Evolutionary conservation across 257 asterid species (phyloP), one percentile per base, ranked within the genome.

Genomic region (Fraxinus anomala): DNA sequence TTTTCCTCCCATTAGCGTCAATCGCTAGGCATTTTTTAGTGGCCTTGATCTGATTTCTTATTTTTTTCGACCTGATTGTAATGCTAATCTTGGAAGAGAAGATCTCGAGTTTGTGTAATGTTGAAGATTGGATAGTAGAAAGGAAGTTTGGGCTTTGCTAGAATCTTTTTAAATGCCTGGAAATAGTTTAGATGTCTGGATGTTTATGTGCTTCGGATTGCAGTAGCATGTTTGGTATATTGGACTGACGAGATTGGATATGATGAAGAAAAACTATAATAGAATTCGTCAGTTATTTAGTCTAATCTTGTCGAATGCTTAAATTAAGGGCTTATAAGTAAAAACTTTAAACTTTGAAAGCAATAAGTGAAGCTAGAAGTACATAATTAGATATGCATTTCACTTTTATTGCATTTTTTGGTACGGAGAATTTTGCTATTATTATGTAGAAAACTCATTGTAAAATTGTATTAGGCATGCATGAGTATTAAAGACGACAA

Each of bases 1-100:
- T 40, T 42, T 42, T 42, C 16, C 0, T 42, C 49, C 49, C 49
- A 11, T 42, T 12, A 42, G 16, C 49, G 16, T n/a, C 85, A 74
- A 88, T 80, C 85, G 79, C 88, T 68, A 87, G 90, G 92, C 92
- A 82, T 78, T 82, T 83, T 85, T 83, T 83, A 84, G 86, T 79
- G 79, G 86, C 88, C 90, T 85, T 81, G 80, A 76, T 83, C 87
- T 80, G 83, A 37, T 82, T 83, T 72, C 51, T 63, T 68, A 68
- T 63, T 70, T 68, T 76, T 30, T 69, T 9, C 16, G 67, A 34
- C 74, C 78, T 79, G 79, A 72, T 77, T 80, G 78, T 74, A 82
- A n/a, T 72, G 21, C 66, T 68, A 74, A 78, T 80, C 21, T 70
- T 76, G 31, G 77, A 34, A 77, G 76, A 74, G 59, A 63, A 61